phyloP scores from a whole-genome alignment of 2,329 filamentous ascomycete genomes.

The Tolypocladium endophyticum region DNA sequence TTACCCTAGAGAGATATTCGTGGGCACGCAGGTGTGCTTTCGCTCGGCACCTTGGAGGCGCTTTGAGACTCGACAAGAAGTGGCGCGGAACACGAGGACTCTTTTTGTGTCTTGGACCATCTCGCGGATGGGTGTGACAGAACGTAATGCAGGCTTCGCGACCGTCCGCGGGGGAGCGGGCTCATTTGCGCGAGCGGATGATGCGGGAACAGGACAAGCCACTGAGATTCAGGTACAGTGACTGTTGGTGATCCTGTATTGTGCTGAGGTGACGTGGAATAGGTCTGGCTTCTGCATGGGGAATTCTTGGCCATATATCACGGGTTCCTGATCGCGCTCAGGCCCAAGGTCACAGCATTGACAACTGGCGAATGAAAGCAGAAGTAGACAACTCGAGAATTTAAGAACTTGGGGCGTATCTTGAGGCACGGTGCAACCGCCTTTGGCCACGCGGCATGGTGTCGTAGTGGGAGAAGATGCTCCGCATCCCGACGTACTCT shows the following conservation, averaged over 20 bases:
- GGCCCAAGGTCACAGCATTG: background rate
- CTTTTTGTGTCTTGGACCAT: background rate
- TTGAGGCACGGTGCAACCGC: too few relatives aligned
- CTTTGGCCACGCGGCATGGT: background rate
- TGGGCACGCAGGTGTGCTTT: background rate
- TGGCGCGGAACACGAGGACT: background rate
- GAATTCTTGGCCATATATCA: background rate
- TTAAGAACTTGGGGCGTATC: too few relatives aligned
- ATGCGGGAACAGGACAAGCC: background rate
- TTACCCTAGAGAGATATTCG: too few relatives aligned
- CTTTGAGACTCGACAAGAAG: background rate
- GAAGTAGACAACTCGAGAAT: too few relatives aligned
- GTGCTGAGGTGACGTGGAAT: background rate
- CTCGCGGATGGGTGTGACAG: background rate
- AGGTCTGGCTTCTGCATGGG: background rate
- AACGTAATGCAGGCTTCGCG: background rate
- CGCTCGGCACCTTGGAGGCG: background rate
- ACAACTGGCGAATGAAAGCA: too few relatives aligned
- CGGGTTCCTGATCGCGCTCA: too few relatives aligned
- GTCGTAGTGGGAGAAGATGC: background rate
- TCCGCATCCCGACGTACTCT: too few relatives aligned
- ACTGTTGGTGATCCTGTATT: background rate
- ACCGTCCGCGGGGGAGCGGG: background rate
- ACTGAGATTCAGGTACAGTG: background rate
- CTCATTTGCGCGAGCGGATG: background rate